phyloP scores from a whole-genome alignment of 768 basidiomycete genomes.

The Mycena venus region DNA sequence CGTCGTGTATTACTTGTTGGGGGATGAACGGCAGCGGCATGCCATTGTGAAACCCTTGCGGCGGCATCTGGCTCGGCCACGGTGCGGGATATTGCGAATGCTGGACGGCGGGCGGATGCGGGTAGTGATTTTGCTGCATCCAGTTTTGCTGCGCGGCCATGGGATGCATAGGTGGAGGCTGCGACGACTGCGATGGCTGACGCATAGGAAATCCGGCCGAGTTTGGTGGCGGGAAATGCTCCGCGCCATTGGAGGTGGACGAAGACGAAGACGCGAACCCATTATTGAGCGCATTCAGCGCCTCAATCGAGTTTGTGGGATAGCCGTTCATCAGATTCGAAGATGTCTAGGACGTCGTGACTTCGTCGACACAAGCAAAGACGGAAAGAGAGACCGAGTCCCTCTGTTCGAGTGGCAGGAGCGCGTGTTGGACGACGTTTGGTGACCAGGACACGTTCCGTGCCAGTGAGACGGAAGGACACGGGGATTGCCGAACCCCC shows the following conservation, averaged over 20 bases:
- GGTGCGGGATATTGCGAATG: slow-evolving; percentile 46
- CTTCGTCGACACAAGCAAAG: no score
- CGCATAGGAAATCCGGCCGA: slow-evolving; percentile 13
- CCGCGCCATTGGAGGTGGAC: background rate
- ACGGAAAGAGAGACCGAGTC: no score
- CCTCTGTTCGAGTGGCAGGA: background rate
- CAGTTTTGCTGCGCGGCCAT: slow-evolving; percentile 22
- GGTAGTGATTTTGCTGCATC: slow-evolving; percentile 31
- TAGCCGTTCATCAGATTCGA: background rate
- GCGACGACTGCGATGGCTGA: slow-evolving; percentile 9
- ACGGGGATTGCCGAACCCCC: no score
- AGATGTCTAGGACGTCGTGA: no score
- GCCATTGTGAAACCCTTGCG: slow-evolving; percentile 38
- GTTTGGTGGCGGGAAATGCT: background rate
- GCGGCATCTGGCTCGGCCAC: slow-evolving; percentile 51
- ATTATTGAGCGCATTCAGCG: slow-evolving; percentile 5
- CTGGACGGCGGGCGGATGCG: slow-evolving; percentile 48
- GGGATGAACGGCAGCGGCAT: slow-evolving; percentile 51
- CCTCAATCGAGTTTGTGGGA: background rate
- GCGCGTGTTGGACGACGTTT: background rate
- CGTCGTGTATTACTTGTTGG: slow-evolving; percentile 70
- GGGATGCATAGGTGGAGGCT: slow-evolving; percentile 34
- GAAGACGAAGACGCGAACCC: background rate
- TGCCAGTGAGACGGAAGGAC: no score
- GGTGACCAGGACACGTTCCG: no score